A percentile compares a stretch with the other conserved stretches of the same genome.
Evolutionary conservation across 1,284 basidiomycete species (phyloP).

Genomic region (Ustilago nuda): DNA sequence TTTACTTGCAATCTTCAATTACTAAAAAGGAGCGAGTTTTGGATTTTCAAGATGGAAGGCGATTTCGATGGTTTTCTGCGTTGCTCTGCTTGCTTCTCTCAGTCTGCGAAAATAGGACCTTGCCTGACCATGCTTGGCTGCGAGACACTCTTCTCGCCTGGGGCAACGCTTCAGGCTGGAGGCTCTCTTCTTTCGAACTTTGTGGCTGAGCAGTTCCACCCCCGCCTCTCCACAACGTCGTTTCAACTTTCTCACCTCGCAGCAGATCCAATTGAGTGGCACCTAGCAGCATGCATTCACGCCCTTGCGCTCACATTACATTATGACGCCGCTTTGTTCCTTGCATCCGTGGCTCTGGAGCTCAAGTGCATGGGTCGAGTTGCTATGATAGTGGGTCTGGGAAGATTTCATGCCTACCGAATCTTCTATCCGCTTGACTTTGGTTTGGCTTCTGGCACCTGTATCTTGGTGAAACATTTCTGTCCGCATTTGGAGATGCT

Average conservation of each 20-base stretch:
- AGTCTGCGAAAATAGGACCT: background rate
- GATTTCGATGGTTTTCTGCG: background rate
- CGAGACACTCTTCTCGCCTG: background rate
- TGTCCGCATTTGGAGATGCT: background rate
- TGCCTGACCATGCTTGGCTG: background rate
- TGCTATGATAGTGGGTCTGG: background rate
- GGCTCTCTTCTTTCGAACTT: background rate
- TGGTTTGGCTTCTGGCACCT: background rate
- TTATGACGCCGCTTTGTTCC: background rate
- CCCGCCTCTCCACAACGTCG: too few species aligned
- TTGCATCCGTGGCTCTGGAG: background rate
- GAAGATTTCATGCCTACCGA: constrained; percentile 3
- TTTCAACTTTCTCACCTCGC: background rate
- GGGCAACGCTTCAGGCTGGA: background rate
- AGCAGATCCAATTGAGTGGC: background rate
- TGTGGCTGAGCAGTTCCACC: background rate
- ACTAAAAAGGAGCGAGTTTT: background rate
- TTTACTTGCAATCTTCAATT: too few species aligned
- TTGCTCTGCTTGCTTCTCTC: background rate
- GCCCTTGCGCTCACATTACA: background rate
- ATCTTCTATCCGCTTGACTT: too few species aligned
- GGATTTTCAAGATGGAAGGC: background rate
- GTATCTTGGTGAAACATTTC: background rate
- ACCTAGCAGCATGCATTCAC: background rate
- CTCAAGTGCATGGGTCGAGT: background rate